phyloP scores from a whole-genome alignment of 805 yeast genomes.

The Suhomyces prunicola region DNA sequence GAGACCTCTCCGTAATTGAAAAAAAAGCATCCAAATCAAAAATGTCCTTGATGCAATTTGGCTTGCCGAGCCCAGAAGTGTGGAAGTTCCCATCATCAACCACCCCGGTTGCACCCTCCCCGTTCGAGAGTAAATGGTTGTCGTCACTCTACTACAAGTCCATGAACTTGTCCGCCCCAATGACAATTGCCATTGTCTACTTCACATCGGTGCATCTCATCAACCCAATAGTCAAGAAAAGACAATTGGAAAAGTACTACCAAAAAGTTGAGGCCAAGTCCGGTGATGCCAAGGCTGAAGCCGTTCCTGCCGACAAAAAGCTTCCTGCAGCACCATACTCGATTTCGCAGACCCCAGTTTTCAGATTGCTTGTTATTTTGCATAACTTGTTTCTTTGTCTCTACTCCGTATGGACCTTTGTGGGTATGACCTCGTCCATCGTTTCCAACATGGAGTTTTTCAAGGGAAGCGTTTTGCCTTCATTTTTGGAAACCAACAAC shows the following conservation, averaged over 20 bases:
- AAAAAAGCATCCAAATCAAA: background rate
- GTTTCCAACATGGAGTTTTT: slow-evolving; percentile 32
- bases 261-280: slow-evolving; percentile 11
- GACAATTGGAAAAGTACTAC: slow-evolving; percentile 40
- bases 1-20: background rate
- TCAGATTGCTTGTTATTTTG: slow-evolving; percentile 53
- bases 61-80: slow-evolving; percentile 32
- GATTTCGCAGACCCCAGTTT: slow-evolving; percentile 42
- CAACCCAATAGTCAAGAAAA: slow-evolving; percentile 46
- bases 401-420: slow-evolving; percentile 69
- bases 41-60: slow-evolving; percentile 25
- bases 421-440: slow-evolving; percentile 60
- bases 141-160: slow-evolving; percentile 36
- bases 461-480: slow-evolving; percentile 13
- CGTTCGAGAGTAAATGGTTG: slow-evolving; percentile 30
- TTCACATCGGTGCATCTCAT: slow-evolving; percentile 55
- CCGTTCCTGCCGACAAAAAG: slow-evolving; percentile 25
- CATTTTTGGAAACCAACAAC: slow-evolving; percentile 2
- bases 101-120: slow-evolving; percentile 32
- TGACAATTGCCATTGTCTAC: slow-evolving; percentile 55
- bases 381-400: slow-evolving; percentile 61
- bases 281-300: slow-evolving; percentile 16
- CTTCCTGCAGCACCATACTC: slow-evolving; percentile 53
- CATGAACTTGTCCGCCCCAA: slow-evolving; percentile 52
- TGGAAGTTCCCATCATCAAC: slow-evolving; percentile 29